Conservation (phyloP, 2,329 filamentous ascomycete species). For the Uncinocarpus reesii region DNA sequence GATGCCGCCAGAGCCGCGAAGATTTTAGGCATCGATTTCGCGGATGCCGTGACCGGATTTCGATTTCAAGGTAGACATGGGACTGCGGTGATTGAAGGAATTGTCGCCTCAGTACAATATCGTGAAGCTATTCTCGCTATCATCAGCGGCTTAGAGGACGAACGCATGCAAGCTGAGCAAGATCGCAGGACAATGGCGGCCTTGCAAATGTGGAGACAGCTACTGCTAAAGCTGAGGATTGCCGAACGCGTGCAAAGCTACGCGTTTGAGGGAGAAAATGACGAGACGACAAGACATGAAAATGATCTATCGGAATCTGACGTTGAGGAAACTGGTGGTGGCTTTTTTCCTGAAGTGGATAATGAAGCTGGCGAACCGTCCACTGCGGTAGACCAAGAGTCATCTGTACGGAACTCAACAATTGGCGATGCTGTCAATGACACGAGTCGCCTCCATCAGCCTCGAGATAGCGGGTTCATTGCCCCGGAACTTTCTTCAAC, state of each 20-base stretch:
- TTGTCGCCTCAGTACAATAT: slow-evolving; percentile 63
- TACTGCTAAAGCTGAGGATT: slow-evolving; percentile 55
- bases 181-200: slow-evolving; percentile 43
- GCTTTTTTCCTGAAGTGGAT: slow-evolving; percentile 31
- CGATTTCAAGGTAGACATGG: slow-evolving; percentile 76
- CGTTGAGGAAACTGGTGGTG: slow-evolving; percentile 26
- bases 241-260: slow-evolving; percentile 60
- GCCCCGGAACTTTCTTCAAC: slow-evolving; percentile 9
- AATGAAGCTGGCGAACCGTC: slow-evolving; percentile 15
- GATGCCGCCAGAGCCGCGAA: slow-evolving; percentile 62
- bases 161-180: slow-evolving; percentile 53
- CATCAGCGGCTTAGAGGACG: slow-evolving; percentile 56
- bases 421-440: background rate
- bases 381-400: background rate
- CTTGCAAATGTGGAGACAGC: slow-evolving; percentile 49
- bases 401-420: background rate
- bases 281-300: slow-evolving; percentile 22
- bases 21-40: slow-evolving; percentile 70
- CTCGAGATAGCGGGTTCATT: slow-evolving; percentile 18
- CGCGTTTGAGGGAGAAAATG: slow-evolving; percentile 29
- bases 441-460: background rate
- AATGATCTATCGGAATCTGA: slow-evolving; percentile 23
- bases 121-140: slow-evolving; percentile 61
- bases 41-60: slow-evolving; percentile 83
- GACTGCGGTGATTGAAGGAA: slow-evolving; percentile 69